A percentile compares a stretch with the other conserved stretches of the same genome.
These are phyloP conservation scores for Clavariopsis aquatica DNA, from an alignment of 495 filamentous ascomycete species.

Conservation along the genomic window DNA sequence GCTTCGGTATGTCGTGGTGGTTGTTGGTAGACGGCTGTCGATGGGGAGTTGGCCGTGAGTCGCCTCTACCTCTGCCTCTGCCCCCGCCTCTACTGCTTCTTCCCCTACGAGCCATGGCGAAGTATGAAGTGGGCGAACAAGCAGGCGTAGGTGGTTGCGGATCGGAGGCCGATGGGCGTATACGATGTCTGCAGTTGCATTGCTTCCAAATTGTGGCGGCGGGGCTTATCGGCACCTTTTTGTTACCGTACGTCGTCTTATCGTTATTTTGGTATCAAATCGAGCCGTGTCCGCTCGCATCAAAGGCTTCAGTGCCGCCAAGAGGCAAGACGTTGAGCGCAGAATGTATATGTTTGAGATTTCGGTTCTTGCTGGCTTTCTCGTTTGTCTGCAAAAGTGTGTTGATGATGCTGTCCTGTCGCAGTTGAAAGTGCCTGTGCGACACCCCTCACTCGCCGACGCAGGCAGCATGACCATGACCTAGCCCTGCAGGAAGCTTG, in stretches of 20 bases:
- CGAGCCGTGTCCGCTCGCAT: too few species aligned
- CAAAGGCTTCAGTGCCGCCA: too few species aligned
- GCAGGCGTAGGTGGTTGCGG: neutral
- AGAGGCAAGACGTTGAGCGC: too few species aligned
- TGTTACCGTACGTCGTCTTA: conserved; percentile 2
- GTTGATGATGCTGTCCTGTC: neutral
- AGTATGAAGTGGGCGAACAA: neutral
- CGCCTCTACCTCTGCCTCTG: conserved; percentile 3
- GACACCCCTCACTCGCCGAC: neutral
- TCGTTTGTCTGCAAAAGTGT: neutral
- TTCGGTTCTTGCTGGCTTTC: too few species aligned
- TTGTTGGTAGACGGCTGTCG: neutral
- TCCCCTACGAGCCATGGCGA: neutral
- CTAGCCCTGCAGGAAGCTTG: conserved; percentile 21
- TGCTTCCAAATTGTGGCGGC: neutral
- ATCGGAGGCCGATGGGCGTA: neutral
- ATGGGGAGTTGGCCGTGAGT: neutral
- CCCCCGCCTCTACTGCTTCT: neutral
- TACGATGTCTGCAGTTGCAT: neutral
- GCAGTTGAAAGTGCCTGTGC: neutral
- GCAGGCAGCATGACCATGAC: conserved; percentile 24
- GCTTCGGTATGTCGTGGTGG: conserved; percentile 32
- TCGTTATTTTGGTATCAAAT: conserved; percentile 12
- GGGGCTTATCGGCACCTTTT: conserved; percentile 1
- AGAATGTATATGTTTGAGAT: too few species aligned